Evolutionary conservation across 129 eudicot species (phyloP), one percentile per base, ranked within the genome.

Genomic region (Cynara cardunculus): DNA sequence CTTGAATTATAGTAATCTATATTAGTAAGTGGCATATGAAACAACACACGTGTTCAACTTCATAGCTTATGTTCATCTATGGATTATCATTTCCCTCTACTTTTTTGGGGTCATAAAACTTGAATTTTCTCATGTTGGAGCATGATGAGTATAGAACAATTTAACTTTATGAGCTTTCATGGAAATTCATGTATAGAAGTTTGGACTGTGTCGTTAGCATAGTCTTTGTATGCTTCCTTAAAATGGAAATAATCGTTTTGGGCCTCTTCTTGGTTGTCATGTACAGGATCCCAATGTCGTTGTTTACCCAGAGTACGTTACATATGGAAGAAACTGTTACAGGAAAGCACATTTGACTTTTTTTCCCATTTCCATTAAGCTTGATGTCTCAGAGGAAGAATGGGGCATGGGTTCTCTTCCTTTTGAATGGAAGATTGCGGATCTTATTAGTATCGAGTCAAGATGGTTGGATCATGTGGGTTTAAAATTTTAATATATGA

Each of bases 371-470:
- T 72, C 70, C 78, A 78, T 90, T 34, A 87, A 77, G 84, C 86
- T 92, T 25, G 76, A 85, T 75, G 84, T 81, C 69, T 82, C 79
- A 74, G 78, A 82, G 53, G 49, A 31, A 46, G n/a, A 2, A 76
- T 87, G 75, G 74, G 69, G 74, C 25, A 81, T 1, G 25, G 80
- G 27, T 18, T 37, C 80, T 65, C 76, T 79, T 85, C 72, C 30
- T 35, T 61, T 41, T 72, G 87, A 86, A 74, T 88, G 91, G 90
- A 39, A 92, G 21, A 72, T 78, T 73, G 81, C 53, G 56, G 87
- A 90, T 82, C 81, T 92, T 76, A 53, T 90, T 31, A 82, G 85
- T 72, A 90, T 92, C 27, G 81, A 83, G 87, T 82, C 91, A 65
- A 79, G 71, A 24, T 86, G 86, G 85, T 83, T 31, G 77, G 87